Evolutionary conservation across 2,329 filamentous ascomycete genomes (phyloP), one percentile per base, ranked within the genome.

Genomic region (Apiospora arundinis): DNA sequence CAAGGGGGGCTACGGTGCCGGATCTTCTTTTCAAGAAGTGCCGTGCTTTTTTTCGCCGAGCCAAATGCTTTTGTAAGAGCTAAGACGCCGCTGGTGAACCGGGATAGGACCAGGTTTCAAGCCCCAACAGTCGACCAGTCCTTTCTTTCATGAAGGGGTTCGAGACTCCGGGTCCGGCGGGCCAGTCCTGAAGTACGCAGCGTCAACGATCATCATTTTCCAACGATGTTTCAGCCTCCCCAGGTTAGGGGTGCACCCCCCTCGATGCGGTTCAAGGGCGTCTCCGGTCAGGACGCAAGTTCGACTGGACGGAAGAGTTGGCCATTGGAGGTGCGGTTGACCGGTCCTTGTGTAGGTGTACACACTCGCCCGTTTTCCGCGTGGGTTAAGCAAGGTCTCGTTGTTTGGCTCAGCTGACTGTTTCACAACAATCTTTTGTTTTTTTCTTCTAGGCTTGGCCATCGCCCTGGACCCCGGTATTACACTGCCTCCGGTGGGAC

Each of bases 401-500:
- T 21, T 7, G 45, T 46, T 21, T 11, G 9, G 21, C 45, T 46
- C 45, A 4, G 18, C 45, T 46, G 7, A 46, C 44, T 18, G 44
- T 18, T 46, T 1, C 9, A 46, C 40, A 3, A 32, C 32, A 32
- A 32, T 32, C 6, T 32, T 32, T 32, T 32, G 32, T 32, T 32
- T 6, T 48, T 16, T n/a, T n/a, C 45, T 48, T 6, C 3, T 4
- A 56, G 52, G 52, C 52, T 32, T 56, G 52, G 25, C 18, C 25
- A 25, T 21, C 14, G 25, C 52, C 52, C 21, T 56, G 52, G 52
- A 56, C 52, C 52, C 52, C 25, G 52, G 18, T 56, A 56, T 56
- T 56, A 56, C 52, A 56, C 52, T 56, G 28, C 16, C 25, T 56
- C 18, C 52, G 25, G 52, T 56, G 52, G 52, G 52, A 56, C 52